A percentile compares a stretch with the other conserved stretches of the same genome.
phyloP scores from a whole-genome alignment of 208 protist species.

The Trypanosoma boissoni region DNA sequence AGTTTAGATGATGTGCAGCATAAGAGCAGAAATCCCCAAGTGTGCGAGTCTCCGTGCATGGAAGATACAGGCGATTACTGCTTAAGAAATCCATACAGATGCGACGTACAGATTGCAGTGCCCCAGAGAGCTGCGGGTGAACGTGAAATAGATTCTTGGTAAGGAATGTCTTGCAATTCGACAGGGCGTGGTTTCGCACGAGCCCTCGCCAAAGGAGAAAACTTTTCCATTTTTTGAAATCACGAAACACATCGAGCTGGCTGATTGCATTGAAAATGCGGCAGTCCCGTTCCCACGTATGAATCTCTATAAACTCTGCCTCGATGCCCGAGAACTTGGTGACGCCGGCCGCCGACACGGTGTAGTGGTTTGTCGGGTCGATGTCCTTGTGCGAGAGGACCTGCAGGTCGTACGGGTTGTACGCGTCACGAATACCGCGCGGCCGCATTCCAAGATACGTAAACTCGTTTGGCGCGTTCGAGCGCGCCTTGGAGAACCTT shows the following conservation, averaged over 20 bases:
- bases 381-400: conserved; percentile 90
- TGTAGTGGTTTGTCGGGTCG: conserved; percentile 89
- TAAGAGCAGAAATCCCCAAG: conserved; percentile 64
- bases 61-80: conserved; percentile 64
- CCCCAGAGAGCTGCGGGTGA: conserved; percentile 79
- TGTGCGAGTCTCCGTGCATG: conserved; percentile 68
- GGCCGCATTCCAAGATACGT: conserved; percentile 86
- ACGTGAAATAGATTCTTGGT: conserved; percentile 86
- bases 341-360: conserved; percentile 90
- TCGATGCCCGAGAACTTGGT: conserved; percentile 90
- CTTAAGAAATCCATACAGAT: conserved; percentile 77
- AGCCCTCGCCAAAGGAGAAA: conserved; percentile 92
- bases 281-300: conserved; percentile 93
- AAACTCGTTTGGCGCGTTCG: conserved; percentile 88
- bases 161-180: conserved; percentile 76
- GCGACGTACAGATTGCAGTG: conserved; percentile 73
- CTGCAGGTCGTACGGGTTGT: conserved; percentile 94
- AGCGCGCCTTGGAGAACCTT: conserved; percentile 69
- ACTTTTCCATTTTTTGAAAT: conserved; percentile 93
- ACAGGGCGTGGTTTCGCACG: conserved; percentile 81
- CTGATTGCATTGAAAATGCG: conserved; percentile 87
- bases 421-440: conserved; percentile 76
- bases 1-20: conserved; percentile 53
- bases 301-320: conserved; percentile 92
- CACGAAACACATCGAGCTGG: conserved; percentile 87